Evolutionary conservation across 2,329 filamentous ascomycete genomes (phyloP).

Genomic region (Aspergillus oerlinghausenensis): DNA sequence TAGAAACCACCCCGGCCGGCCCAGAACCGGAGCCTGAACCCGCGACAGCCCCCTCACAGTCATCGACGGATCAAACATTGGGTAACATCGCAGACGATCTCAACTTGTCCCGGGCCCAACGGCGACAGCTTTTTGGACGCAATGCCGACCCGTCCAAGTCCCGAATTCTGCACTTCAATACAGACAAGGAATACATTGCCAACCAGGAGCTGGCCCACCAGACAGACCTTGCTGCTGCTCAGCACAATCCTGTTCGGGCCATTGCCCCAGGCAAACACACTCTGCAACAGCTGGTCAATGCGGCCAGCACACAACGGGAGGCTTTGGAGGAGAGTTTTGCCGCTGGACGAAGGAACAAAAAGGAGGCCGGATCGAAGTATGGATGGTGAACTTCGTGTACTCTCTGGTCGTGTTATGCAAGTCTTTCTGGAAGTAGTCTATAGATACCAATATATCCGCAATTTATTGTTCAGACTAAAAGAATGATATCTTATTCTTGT

Average conservation of each 20-base stretch:
- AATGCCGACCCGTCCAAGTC: conserved; percentile 46
- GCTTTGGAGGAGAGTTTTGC: conserved; percentile 91
- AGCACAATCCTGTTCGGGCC: conserved; percentile 75
- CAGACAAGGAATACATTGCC: conserved; percentile 76
- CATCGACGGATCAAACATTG: conserved; percentile 50
- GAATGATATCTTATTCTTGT: neutral
- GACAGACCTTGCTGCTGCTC: conserved; percentile 43
- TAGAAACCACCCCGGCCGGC: conserved; percentile 16
- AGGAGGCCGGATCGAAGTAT: conserved; percentile 76
- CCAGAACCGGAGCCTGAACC: conserved; percentile 12
- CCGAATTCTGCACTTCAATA: conserved; percentile 82
- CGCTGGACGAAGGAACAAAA: conserved; percentile 70
- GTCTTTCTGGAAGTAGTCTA: neutral
- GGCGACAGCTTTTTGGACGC: conserved; percentile 82
- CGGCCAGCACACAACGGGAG: conserved; percentile 75
- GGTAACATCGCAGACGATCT: conserved; percentile 69
- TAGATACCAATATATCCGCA: conserved; percentile 9
- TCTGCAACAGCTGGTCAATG: conserved; percentile 79
- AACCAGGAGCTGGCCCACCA: conserved; percentile 76
- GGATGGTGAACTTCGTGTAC: conserved; percentile 58
- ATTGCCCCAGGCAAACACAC: conserved; percentile 87
- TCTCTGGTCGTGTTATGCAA: neutral
- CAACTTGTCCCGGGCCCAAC: conserved; percentile 70
- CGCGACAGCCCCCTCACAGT: conserved; percentile 7
- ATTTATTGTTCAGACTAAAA: neutral